A percentile compares a stretch with the other conserved stretches of the same genome.
Conservation (phyloP, 108 stramenopile species). For the Cyclotella cryptica region DNA sequence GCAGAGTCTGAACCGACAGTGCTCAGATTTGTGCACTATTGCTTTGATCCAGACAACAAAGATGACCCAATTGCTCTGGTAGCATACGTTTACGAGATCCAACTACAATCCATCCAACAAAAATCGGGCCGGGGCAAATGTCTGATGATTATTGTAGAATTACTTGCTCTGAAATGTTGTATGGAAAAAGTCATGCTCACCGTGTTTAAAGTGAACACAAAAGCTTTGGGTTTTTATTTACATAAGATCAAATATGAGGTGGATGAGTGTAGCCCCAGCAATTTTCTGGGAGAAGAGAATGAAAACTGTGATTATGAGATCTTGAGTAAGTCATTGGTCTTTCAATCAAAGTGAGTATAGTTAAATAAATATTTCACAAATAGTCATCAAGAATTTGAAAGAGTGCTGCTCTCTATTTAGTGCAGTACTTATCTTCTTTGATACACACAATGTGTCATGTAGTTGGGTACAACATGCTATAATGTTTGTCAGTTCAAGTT, state of each 20-base stretch:
- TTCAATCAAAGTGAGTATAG: neutral
- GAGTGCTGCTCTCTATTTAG: too few species aligned
- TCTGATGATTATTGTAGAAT: slow-evolving; percentile 69
- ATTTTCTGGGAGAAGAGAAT: slow-evolving; percentile 46
- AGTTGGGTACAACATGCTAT: too few species aligned
- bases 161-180: slow-evolving; percentile 42
- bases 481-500: too few species aligned
- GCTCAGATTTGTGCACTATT: slow-evolving; percentile 77
- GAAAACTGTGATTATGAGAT: slow-evolving; percentile 82
- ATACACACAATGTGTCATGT: too few species aligned
- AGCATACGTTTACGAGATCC: slow-evolving; percentile 79
- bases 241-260: slow-evolving; percentile 63
- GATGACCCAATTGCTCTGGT: slow-evolving; percentile 46
- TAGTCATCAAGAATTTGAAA: too few species aligned
- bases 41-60: slow-evolving; percentile 85
- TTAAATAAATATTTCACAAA: too few species aligned
- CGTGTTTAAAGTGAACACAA: slow-evolving; percentile 68
- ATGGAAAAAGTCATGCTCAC: slow-evolving; percentile 80
- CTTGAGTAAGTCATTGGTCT: slow-evolving; percentile 59
- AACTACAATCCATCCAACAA: slow-evolving; percentile 58
- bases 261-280: slow-evolving; percentile 76
- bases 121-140: slow-evolving; percentile 68
- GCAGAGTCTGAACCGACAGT: slow-evolving; percentile 9
- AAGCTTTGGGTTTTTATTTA: slow-evolving; percentile 76
- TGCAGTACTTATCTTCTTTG: too few species aligned